Conservation (phyloP, 1,284 basidiomycete species). For the Termitomyces sp. region DNA sequence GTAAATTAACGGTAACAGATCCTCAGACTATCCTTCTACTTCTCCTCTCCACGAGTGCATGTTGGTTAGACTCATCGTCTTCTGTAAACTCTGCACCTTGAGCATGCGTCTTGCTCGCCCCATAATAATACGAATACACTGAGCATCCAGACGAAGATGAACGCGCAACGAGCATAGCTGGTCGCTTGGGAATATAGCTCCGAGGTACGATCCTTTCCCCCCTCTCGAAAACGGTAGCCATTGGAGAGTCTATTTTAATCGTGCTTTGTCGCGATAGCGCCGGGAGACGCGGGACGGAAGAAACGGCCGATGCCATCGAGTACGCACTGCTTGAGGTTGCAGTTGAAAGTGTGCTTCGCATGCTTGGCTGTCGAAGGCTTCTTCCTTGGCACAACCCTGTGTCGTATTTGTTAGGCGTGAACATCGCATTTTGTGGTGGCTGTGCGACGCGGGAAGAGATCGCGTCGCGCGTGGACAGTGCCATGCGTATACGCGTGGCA, state of each 20-base stretch:
- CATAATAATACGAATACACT: constrained; percentile 14
- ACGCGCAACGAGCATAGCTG: constrained; percentile 6
- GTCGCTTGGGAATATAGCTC: not conserved
- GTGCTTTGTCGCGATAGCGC: constrained; percentile 22
- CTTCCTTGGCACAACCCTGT: not conserved
- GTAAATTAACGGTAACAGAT: not conserved
- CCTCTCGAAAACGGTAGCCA: constrained; percentile 11
- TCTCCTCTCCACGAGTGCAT: not conserved
- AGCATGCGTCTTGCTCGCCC: not conserved
- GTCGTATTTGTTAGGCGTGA: constrained; percentile 4
- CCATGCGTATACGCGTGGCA: not conserved
- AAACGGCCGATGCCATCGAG: constrained; percentile 16
- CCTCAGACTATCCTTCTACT: not conserved
- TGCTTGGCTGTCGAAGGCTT: constrained; percentile 4
- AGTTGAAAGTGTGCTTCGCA: constrained; percentile 10
- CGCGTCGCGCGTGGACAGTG: constrained; percentile 5
- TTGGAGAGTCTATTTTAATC: constrained; percentile 14
- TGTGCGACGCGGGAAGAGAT: constrained; percentile 12
- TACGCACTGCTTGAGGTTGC: constrained; percentile 19
- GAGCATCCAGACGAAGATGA: constrained; percentile 17
- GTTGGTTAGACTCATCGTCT: constrained; percentile 1
- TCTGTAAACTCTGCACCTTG: not conserved
- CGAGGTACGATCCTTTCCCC: not conserved
- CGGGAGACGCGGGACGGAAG: constrained; percentile 16
- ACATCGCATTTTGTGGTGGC: constrained; percentile 10